Percentiles rank a stretch among this genome's conserved stretches.
These are phyloP conservation scores for Fusarium irregulare DNA, from an alignment of 2,329 filamentous ascomycete species.

Conservation along the genomic window DNA sequence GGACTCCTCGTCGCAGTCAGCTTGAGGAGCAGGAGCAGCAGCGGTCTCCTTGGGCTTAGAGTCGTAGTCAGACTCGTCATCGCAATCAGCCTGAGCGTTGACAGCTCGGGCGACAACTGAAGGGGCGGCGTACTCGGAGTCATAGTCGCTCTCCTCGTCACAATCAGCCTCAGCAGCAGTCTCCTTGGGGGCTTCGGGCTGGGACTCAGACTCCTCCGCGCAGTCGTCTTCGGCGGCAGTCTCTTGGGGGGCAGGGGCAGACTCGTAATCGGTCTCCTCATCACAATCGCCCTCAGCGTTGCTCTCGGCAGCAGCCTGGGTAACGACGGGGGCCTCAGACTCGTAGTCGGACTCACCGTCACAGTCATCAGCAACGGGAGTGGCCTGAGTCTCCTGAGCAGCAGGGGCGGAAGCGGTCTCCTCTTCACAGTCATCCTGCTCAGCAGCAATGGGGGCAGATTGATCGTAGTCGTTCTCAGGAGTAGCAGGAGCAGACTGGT, in stretches of 20 bases:
- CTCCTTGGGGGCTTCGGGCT: neutral
- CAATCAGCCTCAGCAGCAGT: neutral
- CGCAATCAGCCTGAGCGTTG: neutral
- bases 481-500: neutral
- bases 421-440: constrained; percentile 4
- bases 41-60: no score
- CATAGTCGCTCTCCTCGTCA: neutral
- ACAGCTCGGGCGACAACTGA: neutral
- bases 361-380: neutral
- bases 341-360: neutral
- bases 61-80: neutral
- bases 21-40: no score
- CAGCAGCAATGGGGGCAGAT: neutral
- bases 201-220: neutral
- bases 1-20: no score
- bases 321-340: neutral
- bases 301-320: neutral
- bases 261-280: neutral
- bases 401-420: neutral
- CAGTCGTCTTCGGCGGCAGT: neutral
- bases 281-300: neutral
- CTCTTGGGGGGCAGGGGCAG: neutral
- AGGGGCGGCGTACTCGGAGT: neutral
- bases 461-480: neutral
- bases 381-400: neutral